Evolutionary conservation across 108 stramenopile genomes (phyloP), one percentile per base, ranked within the genome.

Genomic region (Cyclotella atomus): DNA sequence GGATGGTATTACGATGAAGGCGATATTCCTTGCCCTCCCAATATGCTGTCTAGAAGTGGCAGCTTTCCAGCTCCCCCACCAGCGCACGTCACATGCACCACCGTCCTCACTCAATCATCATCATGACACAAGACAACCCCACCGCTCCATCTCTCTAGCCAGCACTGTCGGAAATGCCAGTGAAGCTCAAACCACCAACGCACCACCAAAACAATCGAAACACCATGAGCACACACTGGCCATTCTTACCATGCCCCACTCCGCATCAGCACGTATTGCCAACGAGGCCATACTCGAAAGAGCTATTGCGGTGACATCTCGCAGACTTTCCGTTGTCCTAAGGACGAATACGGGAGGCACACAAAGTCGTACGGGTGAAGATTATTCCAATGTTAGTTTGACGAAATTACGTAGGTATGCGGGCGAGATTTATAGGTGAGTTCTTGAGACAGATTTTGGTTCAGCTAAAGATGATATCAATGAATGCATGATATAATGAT

Each of bases 231-330:
- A 95, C 76, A 87, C 86, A 0, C 79, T 95, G 14, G 94, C 91
- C 34, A 90, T 95, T 67, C 69, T 95, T 0, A 85, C 81, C 79
- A 84, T 95, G 84, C 94, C 94, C 46, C 83, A 57, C 65, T 89
- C 89, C 15, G 80, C 90, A 16, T 82, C 88, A 8, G 90, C 91
- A 54, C 88, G 89, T 17, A 95, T 95, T 70, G 90, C 90, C 73
- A 95, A 95, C 77, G 94, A 95, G 68, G 91, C 90, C 50, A 91
- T 95, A 63, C 70, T 95, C 67, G 78, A 90, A 67, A 82, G 76
- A 36, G 87, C 89, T 47, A 77, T 93, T 14, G 68, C 84, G 8
- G 59, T 81, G 27, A 84, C 83, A n/a, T 82, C 89, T 4, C 14
- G 72, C 32, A 87, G 84, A 52, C 59, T 95, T 17, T 83, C 81